Base-by-base conservation (phyloP, 352 stramenopile species). In the Pythium oligandrum region DNA sequence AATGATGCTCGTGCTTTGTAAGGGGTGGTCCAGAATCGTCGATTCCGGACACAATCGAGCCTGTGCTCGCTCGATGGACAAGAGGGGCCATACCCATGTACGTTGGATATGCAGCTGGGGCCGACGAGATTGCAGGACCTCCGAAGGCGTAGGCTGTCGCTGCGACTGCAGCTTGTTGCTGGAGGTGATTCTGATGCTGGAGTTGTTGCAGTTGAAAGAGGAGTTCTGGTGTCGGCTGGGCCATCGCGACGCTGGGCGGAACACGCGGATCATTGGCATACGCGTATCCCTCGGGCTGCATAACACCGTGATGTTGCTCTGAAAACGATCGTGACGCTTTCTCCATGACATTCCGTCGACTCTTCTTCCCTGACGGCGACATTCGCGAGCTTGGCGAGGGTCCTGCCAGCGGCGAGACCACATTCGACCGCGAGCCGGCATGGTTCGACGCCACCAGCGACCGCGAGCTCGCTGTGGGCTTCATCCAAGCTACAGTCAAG, bases 181-280 rank as follows among this genome's bases (percentile, higher is more conserved):
- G 55, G 33, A 68, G 45, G 33, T 72, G 63, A 36, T 75, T 63
- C 44, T 75, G 67, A 9, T 72, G 64, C 43, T 78, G 68, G 3
- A 81, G 64, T 32, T 82, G 67, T 30, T 83, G 75, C 33, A 86
- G 48, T 53, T 86, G 73, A 44, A 78, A 70, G 2, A 86, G 38
- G 35, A 79, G 61, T n/a, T 53, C 70, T 7, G 63, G 63, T 3
- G 48, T 53, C 12, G 64, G 43, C 31, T 26, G 17, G 17, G 17
- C 17, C 17, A 26, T 26, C 17, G 17, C 17, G 17, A 26, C 17
- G 17, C 17, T 26, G 17, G 17, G 17, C 17, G 17, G 17, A 26
- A 26, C 17, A 26, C 17, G 17, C 17, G 17, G 17, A 26, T 26
- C 17, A 26, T 26, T 26, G 17, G 17, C 17, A 26, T 26, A 26